Conservation (phyloP, 129 eudicot species). For the Smallanthus sonchifolius region DNA sequence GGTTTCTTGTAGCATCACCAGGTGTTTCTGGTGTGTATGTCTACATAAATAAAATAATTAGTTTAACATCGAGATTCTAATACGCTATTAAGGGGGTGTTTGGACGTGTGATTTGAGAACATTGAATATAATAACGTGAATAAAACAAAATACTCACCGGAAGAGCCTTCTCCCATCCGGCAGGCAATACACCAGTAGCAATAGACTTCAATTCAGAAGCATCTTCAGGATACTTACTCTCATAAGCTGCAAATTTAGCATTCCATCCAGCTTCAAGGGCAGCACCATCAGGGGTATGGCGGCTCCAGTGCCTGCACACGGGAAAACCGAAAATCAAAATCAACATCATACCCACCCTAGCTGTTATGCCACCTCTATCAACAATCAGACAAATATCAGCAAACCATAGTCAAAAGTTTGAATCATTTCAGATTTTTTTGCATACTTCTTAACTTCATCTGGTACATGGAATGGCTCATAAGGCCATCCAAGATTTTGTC, state of each 20-base stretch:
- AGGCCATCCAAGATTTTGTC: slow-evolving; percentile 91
- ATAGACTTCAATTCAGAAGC: slow-evolving; percentile 74
- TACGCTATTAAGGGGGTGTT: too few species aligned
- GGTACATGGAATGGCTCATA: slow-evolving; percentile 99
- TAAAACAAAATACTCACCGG: slow-evolving; percentile 46
- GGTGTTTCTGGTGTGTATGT: slow-evolving; percentile 89
- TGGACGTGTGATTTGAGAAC: background rate
- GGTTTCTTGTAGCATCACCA: slow-evolving; percentile 86
- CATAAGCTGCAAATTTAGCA: slow-evolving; percentile 73
- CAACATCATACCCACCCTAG: background rate
- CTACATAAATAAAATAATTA: slow-evolving; percentile 39
- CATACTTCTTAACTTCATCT: slow-evolving; percentile 84
- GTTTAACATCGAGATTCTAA: too few species aligned
- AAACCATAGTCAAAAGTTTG: background rate
- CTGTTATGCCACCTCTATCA: background rate
- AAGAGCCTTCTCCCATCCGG: slow-evolving; percentile 92
- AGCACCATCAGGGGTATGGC: slow-evolving; percentile 81
- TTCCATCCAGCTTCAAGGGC: slow-evolving; percentile 92
- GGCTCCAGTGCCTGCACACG: slow-evolving; percentile 84
- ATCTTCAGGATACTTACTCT: slow-evolving; percentile 77
- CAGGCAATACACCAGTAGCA: slow-evolving; percentile 50
- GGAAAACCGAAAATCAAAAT: background rate
- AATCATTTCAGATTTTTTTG: background rate
- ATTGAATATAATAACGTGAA: background rate
- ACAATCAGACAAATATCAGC: background rate